A percentile compares a stretch with the other conserved stretches of the same genome.
These are phyloP conservation scores for Podosphaera fusca DNA, from an alignment of 2,329 filamentous ascomycete species.

Conservation along the genomic window DNA sequence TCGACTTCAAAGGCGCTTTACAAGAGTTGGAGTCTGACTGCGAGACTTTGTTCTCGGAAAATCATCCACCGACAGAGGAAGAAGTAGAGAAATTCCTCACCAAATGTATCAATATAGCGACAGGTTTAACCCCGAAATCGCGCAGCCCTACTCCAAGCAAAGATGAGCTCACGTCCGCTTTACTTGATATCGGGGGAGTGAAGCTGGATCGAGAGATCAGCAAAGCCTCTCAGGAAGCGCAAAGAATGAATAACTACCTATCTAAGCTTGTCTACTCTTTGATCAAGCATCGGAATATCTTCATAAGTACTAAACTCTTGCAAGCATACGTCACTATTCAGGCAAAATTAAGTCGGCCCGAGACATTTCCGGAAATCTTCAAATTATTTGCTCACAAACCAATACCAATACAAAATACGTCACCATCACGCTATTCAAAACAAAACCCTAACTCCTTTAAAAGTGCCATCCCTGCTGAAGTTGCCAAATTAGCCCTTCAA, in stretches of 20 bases:
- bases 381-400: constrained; percentile 68
- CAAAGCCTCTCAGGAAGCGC: constrained; percentile 5
- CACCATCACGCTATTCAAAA: constrained; percentile 32
- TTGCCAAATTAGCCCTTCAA: constrained; percentile 53
- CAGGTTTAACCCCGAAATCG: constrained; percentile 10
- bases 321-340: constrained; percentile 56
- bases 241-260: constrained; percentile 22
- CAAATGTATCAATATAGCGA: constrained; percentile 9
- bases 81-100: constrained; percentile 7
- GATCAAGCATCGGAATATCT: constrained; percentile 50
- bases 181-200: constrained; percentile 23
- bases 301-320: constrained; percentile 54
- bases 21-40: constrained; percentile 7
- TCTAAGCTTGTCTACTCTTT: constrained; percentile 44
- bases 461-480: constrained; percentile 46
- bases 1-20: background rate
- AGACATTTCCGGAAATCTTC: constrained; percentile 60
- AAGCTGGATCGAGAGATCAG: background rate
- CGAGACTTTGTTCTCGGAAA: constrained; percentile 7
- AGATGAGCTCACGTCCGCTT: constrained; percentile 25
- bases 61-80: constrained; percentile 9
- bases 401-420: constrained; percentile 35
- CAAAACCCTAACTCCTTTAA: constrained; percentile 45
- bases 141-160: constrained; percentile 5
- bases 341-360: constrained; percentile 44